phyloP scores from a whole-genome alignment of 805 yeast species.

The Lipomyces oligophaga region DNA sequence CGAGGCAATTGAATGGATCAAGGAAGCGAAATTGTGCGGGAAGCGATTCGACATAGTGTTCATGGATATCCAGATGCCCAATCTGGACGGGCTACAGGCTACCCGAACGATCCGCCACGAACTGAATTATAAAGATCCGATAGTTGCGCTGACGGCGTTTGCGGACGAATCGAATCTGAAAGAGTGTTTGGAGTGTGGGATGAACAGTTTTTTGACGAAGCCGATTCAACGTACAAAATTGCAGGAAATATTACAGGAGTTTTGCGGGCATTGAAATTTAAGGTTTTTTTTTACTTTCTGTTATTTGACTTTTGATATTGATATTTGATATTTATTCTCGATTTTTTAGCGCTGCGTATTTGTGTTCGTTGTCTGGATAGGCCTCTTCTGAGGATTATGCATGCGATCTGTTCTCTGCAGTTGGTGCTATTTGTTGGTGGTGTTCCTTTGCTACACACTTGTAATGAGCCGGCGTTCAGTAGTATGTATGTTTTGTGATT shows the following conservation, averaged over 20 bases:
- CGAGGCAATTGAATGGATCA: conserved; percentile 73
- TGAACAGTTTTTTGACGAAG: conserved; percentile 86
- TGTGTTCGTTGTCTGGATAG: too few species aligned
- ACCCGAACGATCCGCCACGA: conserved; percentile 68
- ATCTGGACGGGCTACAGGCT: conserved; percentile 81
- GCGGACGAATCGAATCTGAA: conserved; percentile 88
- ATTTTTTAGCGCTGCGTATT: too few species aligned
- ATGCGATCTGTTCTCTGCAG: too few species aligned
- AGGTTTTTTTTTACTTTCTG: too few species aligned
- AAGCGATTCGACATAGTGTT: conserved; percentile 64
- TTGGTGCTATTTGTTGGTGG: too few species aligned
- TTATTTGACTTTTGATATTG: too few species aligned
- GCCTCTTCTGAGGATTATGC: too few species aligned
- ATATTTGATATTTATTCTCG: too few species aligned
- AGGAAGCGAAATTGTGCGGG: conserved; percentile 40
- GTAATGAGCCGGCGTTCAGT: too few species aligned
- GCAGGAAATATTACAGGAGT: conserved; percentile 34
- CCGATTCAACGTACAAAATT: conserved; percentile 75
- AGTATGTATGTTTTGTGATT: too few species aligned
- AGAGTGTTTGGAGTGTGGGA: conserved; percentile 83
- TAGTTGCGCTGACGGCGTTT: conserved; percentile 92
- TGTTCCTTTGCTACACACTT: too few species aligned
- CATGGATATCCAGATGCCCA: conserved; percentile 97
- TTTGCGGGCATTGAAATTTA: too few species aligned
- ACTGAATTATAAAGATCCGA: conserved; percentile 61